These are phyloP conservation scores for Colletotrichum sp. DNA, from an alignment of 2,329 filamentous ascomycete species.

Conservation along the genomic window DNA sequence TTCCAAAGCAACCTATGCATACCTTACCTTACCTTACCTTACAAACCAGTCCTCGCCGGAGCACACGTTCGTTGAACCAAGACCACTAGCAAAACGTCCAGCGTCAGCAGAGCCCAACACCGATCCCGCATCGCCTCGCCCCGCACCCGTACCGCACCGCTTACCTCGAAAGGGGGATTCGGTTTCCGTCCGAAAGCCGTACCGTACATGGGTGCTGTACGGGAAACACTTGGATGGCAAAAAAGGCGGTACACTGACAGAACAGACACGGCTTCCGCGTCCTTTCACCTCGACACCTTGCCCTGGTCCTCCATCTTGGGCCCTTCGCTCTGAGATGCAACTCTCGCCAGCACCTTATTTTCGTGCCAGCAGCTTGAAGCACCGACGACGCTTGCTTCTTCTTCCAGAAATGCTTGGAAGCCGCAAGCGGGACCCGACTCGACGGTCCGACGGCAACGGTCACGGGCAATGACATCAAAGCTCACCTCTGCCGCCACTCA, in stretches of 20 bases:
- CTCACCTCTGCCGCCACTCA: not conserved
- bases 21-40: not conserved
- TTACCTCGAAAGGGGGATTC: not conserved
- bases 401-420: conserved; percentile 17
- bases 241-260: not conserved
- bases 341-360: not conserved
- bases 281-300: not conserved
- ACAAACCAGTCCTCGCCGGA: not conserved
- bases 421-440: not conserved
- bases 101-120: not conserved
- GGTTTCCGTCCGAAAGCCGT: conserved; percentile 5
- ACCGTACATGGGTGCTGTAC: not conserved
- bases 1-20: not conserved
- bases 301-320: not conserved
- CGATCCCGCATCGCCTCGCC: not conserved
- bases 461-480: not conserved
- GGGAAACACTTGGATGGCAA: not conserved
- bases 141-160: not conserved
- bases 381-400: not conserved
- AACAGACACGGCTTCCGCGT: not conserved
- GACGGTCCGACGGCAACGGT: conserved; percentile 2
- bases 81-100: not conserved
- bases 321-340: not conserved
- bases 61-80: not conserved
- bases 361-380: not conserved